Evolutionary conservation across 352 stramenopile genomes (phyloP), one percentile per base, ranked within the genome.

Genomic region (Globisporangium barbulae): DNA sequence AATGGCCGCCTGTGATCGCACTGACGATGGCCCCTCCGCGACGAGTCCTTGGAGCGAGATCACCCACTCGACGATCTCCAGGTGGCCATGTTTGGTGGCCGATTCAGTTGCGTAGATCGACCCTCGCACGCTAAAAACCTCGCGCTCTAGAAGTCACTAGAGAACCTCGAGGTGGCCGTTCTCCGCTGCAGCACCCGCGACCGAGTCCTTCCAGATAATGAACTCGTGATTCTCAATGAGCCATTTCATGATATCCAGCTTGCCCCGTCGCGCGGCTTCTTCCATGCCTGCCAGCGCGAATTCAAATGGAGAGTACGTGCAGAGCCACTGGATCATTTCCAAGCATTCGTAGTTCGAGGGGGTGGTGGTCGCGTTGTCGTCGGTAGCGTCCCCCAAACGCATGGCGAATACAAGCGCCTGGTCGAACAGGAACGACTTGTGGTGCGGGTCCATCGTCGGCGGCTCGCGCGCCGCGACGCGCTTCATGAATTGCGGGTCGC

Each of bases 311-410:
- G 30, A 63, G 44, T 63, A 63, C 41, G 47, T 10, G 21, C 57
- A 56, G 17, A 63, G 31, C 44, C 57, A 63, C n/a, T 52, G 13
- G 30, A 63, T 12, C 19, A 63, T 59, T n/a, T 25, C 53, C 10
- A 47, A 25, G 19, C 45, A 25, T 12, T 15, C 45, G 1, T 52
- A 19, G 45, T 52, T 28, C 25, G 25, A 28, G 25, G 25, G n/a
- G 21, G 33, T 39, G 33, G 33, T 39, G 9, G 33, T 39, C 33
- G 3, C 25, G 25, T 28, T 50, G 9, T 10, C 15, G 45, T 17
- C 25, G 45, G 21, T 15, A 25, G 9, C 5, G 21, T 31, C 25
- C 25, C 25, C 45, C 5, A 28, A 15, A 37, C 13, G 19, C 7
- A 50, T 22, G 25, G 45, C 45, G 25, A 50, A 6, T n/a, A 50